A percentile compares a stretch with the other conserved stretches of the same genome.
These are phyloP conservation scores for Lactarius hatsudake DNA, from an alignment of 768 basidiomycete species.

Conservation along the genomic window DNA sequence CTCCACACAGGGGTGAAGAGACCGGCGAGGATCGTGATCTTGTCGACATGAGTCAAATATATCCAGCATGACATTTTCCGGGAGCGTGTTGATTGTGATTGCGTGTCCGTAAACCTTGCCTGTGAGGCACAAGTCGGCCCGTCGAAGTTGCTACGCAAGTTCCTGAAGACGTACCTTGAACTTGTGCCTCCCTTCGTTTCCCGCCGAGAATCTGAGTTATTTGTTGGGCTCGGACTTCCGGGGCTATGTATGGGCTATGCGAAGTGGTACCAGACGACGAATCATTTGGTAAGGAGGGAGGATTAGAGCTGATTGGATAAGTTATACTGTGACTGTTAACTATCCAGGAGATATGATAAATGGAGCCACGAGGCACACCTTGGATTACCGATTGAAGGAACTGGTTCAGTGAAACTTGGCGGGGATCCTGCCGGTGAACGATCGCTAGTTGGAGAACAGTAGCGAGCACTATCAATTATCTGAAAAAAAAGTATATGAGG, in stretches of 20 bases:
- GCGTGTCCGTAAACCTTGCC: background rate
- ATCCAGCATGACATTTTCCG: background rate
- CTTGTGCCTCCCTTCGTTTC: too few species aligned
- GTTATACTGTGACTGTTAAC: too few species aligned
- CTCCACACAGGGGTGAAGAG: background rate
- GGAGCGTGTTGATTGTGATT: background rate
- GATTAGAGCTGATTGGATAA: background rate
- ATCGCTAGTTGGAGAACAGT: background rate
- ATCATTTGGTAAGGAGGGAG: background rate
- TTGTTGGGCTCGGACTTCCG: too few species aligned
- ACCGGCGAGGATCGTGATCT: background rate
- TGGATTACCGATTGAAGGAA: background rate
- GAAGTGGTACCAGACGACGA: too few species aligned
- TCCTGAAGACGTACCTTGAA: background rate
- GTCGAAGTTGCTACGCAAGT: background rate
- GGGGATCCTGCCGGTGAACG: too few species aligned
- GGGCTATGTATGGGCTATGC: too few species aligned
- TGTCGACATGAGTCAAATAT: background rate
- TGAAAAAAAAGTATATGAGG: background rate
- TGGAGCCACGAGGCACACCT: background rate
- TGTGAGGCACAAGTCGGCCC: background rate
- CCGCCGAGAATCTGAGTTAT: too few species aligned
- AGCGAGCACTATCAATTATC: background rate
- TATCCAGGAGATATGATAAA: too few species aligned
- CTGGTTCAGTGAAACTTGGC: background rate